Evolutionary conservation across 2,329 filamentous ascomycete species (phyloP).

Genomic region (Aspergillus sp.): DNA sequence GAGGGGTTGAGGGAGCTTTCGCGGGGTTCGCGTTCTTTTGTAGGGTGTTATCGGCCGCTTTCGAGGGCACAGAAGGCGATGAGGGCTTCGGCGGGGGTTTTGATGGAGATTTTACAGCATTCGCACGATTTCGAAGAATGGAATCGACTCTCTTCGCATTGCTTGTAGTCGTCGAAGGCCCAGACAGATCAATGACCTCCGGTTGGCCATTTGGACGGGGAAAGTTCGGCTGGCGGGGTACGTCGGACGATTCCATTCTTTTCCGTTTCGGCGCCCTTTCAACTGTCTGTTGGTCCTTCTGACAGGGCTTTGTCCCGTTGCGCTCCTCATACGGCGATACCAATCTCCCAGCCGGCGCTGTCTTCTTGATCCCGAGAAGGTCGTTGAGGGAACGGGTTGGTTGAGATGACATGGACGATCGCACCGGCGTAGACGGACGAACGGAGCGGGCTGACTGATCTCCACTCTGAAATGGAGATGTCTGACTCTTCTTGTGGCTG

Average conservation of each 20-base stretch:
- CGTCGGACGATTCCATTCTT: constrained; percentile 20
- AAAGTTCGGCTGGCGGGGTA: constrained; percentile 5
- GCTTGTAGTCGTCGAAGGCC: not conserved
- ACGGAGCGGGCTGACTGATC: constrained; percentile 43
- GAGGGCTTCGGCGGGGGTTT: too few species aligned
- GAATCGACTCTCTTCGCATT: not conserved
- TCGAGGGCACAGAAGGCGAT: too few species aligned
- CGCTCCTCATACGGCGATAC: constrained; percentile 64
- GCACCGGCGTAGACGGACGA: constrained; percentile 34
- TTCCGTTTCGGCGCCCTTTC: constrained; percentile 36
- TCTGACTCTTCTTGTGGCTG: constrained; percentile 59
- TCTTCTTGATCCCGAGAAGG: constrained; percentile 64
- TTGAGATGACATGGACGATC: constrained; percentile 36
- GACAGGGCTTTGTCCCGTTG: constrained; percentile 11
- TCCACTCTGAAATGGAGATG: constrained; percentile 26
- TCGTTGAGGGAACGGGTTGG: constrained; percentile 60
- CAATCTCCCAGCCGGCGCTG: constrained; percentile 60
- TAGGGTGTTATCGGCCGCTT: too few species aligned
- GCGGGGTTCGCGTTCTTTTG: too few species aligned
- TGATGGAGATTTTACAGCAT: too few species aligned
- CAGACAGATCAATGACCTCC: constrained; percentile 24
- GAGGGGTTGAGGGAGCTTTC: too few species aligned
- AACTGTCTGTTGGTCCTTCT: constrained; percentile 6
- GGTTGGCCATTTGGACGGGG: constrained; percentile 6
- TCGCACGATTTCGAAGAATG: not conserved